A percentile compares a stretch with the other conserved stretches of the same genome.
These are phyloP conservation scores for Triticum aestivum DNA, from an alignment of 176 grass and related monocot genomes.

Conservation along the genomic window DNA sequence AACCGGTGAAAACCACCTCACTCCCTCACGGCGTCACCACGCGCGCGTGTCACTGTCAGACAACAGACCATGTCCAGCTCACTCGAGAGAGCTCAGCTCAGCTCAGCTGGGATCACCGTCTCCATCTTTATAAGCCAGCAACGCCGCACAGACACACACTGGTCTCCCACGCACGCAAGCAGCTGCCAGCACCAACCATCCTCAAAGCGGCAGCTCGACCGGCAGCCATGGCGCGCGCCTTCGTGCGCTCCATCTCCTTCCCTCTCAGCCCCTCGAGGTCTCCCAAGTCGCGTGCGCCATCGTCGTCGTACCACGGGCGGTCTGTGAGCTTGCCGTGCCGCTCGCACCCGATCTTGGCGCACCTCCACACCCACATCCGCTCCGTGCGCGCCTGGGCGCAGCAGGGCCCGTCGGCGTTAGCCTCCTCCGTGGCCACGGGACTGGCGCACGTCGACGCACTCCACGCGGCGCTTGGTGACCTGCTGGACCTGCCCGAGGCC, in stretches of 20 bases:
- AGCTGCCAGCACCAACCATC: not conserved
- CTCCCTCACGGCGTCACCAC: too few species aligned
- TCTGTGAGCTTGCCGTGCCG: conserved; percentile 64
- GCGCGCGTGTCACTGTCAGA: not conserved
- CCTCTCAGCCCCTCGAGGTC: conserved; percentile 53
- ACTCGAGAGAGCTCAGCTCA: too few species aligned
- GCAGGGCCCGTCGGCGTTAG: not conserved
- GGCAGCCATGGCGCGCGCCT: conserved; percentile 51
- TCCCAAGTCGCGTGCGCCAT: not conserved
- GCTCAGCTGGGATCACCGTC: too few species aligned
- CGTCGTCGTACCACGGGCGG: conserved; percentile 27
- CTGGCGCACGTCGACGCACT: conserved; percentile 52
- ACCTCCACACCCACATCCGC: conserved; percentile 59
- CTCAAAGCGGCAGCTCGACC: not conserved
- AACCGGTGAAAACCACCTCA: not conserved
- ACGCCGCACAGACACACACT: too few species aligned
- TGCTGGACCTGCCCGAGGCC: conserved; percentile 45
- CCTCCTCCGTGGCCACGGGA: not conserved
- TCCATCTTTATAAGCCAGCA: not conserved
- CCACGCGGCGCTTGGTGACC: conserved; percentile 49
- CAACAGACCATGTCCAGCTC: not conserved
- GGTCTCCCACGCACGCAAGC: not conserved
- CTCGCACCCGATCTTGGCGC: conserved; percentile 55
- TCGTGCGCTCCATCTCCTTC: conserved; percentile 69
- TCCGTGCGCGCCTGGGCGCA: conserved; percentile 49